Conservation (phyloP, 352 stramenopile species). For the Phytophthora nicotianae region DNA sequence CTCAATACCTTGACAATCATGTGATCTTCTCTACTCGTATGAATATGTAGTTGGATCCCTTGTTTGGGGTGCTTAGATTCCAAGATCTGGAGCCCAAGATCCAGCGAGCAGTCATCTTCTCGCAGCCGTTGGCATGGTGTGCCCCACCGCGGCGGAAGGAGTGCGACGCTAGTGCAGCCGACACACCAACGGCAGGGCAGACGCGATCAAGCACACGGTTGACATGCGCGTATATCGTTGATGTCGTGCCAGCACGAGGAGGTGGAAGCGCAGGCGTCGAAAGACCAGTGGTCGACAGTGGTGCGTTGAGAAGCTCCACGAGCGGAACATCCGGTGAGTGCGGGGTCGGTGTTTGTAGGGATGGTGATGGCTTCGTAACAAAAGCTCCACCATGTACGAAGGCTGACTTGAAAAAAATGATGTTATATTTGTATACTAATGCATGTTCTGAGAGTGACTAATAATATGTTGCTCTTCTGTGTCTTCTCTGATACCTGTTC, state of each 20-base stretch:
- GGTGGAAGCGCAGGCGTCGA: neutral
- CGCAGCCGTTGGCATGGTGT: constrained; percentile 16
- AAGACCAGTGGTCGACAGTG: constrained; percentile 11
- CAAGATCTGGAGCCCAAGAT: constrained; percentile 18
- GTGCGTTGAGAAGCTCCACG: no score
- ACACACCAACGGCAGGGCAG: neutral
- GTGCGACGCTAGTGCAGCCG: constrained; percentile 21
- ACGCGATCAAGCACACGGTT: constrained; percentile 30
- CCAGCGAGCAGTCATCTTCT: constrained; percentile 10
- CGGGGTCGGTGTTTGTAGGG: no score
- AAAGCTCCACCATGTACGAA: no score
- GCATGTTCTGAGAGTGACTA: neutral
- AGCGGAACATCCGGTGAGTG: no score
- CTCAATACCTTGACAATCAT: constrained; percentile 24
- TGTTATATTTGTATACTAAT: neutral
- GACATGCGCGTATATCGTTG: constrained; percentile 10
- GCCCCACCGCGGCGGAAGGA: constrained; percentile 24
- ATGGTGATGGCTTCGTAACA: no score
- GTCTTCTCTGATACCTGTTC: neutral
- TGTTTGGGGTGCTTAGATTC: constrained; percentile 29
- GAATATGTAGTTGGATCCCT: constrained; percentile 25
- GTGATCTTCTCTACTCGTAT: constrained; percentile 17
- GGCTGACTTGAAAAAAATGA: no score
- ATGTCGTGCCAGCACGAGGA: neutral
- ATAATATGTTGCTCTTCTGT: neutral